phyloP scores from a whole-genome alignment of 164 flowering plant species.

The Dillenia turbinata region DNA sequence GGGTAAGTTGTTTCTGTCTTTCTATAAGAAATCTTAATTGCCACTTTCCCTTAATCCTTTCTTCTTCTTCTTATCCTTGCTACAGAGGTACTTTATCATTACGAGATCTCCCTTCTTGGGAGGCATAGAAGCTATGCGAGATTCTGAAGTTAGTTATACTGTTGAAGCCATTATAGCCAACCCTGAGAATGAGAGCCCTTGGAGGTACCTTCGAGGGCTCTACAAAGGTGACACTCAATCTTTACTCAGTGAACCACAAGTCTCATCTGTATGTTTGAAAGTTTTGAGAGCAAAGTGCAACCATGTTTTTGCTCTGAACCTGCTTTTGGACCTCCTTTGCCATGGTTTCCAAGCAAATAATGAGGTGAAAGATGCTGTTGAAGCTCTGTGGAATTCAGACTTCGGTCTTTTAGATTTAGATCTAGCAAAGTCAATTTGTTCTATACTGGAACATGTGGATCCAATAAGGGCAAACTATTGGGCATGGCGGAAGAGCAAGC shows the following conservation, averaged over 20 bases:
- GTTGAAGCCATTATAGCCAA: constrained; percentile 57
- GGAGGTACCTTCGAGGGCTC: constrained; percentile 92
- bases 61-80: neutral
- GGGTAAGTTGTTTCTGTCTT: too few relatives aligned
- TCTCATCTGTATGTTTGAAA: constrained; percentile 55
- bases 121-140: constrained; percentile 72
- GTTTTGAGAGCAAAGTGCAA: constrained; percentile 39
- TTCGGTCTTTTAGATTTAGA: constrained; percentile 21
- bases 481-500: constrained; percentile 77
- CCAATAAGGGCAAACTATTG: constrained; percentile 72
- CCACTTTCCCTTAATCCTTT: too few relatives aligned
- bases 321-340: constrained; percentile 74
- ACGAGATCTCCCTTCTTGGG: constrained; percentile 79
- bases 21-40: too few relatives aligned
- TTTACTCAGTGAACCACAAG: constrained; percentile 38
- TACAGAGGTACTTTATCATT: constrained; percentile 81
- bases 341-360: constrained; percentile 57
- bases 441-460: constrained; percentile 59
- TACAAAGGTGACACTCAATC: constrained; percentile 51
- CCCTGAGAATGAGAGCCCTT: constrained; percentile 92
- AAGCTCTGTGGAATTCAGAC: constrained; percentile 29
- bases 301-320: constrained; percentile 61
- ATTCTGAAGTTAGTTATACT: constrained; percentile 68
- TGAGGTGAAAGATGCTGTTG: constrained; percentile 46
- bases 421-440: constrained; percentile 52